phyloP scores from a whole-genome alignment of 164 flowering plant species.

The Kingdonia uniflora region DNA sequence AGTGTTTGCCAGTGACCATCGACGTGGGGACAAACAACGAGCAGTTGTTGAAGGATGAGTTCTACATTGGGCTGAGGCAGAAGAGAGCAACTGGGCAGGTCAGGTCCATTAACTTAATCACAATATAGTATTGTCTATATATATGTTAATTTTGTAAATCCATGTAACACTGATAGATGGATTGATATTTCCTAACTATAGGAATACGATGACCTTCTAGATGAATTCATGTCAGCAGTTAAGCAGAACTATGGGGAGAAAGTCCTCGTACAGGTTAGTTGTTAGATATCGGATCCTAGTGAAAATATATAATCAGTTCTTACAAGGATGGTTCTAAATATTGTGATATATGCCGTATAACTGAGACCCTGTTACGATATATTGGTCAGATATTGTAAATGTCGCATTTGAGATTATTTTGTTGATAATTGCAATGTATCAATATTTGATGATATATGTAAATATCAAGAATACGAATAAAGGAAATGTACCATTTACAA shows the following conservation, averaged over 20 bases:
- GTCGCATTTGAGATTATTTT: no score
- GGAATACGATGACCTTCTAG: conserved; percentile 71
- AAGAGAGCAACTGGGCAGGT: conserved; percentile 85
- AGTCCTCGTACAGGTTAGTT: conserved; percentile 60
- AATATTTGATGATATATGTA: no score
- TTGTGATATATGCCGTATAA: no score
- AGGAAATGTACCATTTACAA: no score
- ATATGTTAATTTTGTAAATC: no score
- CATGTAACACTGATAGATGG: not conserved
- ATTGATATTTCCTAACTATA: conserved; percentile 10
- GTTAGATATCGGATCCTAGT: not conserved
- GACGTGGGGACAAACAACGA: conserved; percentile 91
- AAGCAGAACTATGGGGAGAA: conserved; percentile 80
- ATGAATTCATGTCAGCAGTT: conserved; percentile 78
- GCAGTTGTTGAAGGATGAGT: conserved; percentile 63
- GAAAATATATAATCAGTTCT: not conserved
- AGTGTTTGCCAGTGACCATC: conserved; percentile 87
- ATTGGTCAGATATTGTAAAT: no score
- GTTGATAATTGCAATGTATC: no score
- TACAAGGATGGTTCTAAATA: not conserved
- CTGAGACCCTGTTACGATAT: no score
- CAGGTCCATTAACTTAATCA: no score
- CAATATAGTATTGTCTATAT: no score
- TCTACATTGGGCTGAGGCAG: conserved; percentile 76
- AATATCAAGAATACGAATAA: no score